phyloP scores from a whole-genome alignment of 768 basidiomycete species.

The Amanita rubescens region DNA sequence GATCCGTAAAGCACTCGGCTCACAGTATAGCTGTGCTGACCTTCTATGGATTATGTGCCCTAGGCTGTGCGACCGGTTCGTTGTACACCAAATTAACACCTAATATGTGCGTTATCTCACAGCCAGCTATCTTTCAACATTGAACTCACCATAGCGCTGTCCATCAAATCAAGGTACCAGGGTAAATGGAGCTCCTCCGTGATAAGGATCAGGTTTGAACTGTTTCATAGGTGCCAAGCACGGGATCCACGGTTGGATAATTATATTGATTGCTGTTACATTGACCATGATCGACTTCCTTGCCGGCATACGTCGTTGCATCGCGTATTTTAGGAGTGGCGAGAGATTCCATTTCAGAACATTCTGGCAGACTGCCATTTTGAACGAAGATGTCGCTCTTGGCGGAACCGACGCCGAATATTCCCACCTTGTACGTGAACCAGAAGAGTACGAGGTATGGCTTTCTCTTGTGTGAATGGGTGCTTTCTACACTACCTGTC shows the following conservation, averaged over 20 bases:
- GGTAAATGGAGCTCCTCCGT: constrained; percentile 26
- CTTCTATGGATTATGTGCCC: constrained; percentile 52
- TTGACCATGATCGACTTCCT: constrained; percentile 46
- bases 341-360: constrained; percentile 37
- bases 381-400: constrained; percentile 33
- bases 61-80: constrained; percentile 63
- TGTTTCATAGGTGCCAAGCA: constrained; percentile 41
- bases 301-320: constrained; percentile 40
- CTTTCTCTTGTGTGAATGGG: constrained; percentile 26
- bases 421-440: constrained; percentile 46
- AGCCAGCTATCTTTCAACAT: constrained; percentile 6
- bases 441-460: constrained; percentile 49
- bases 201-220: background rate
- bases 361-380: constrained; percentile 53
- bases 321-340: constrained; percentile 37
- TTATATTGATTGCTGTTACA: constrained; percentile 29
- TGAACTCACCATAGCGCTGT: constrained; percentile 13
- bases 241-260: constrained; percentile 49
- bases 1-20: constrained; percentile 65
- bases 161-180: constrained; percentile 54
- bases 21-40: constrained; percentile 48
- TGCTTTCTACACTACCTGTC: constrained; percentile 18
- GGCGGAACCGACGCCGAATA: constrained; percentile 41
- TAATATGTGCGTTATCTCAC: constrained; percentile 56
- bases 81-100: constrained; percentile 77